Percentiles rank a stretch among this genome's conserved stretches.
Evolutionary conservation across 2,329 filamentous ascomycete species (phyloP).

Genomic region (Penicillium sp.): DNA sequence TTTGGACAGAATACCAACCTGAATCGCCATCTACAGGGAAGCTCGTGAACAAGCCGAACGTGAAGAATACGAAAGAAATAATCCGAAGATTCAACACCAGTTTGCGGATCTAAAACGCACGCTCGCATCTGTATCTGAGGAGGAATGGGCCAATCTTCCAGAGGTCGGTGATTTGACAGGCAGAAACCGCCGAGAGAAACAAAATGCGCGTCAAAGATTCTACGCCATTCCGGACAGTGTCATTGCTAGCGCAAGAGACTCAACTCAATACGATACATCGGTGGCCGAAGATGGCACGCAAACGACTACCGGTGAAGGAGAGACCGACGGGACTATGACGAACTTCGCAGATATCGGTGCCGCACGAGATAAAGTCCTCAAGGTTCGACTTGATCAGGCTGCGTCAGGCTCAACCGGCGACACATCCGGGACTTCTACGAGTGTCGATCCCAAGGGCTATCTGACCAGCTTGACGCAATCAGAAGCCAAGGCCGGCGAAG

Average conservation of each 20-base stretch:
- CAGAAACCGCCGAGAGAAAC: conserved; percentile 80
- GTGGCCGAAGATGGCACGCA: conserved; percentile 72
- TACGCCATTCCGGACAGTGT: conserved; percentile 98
- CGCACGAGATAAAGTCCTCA: conserved; percentile 89
- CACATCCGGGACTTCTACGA: conserved; percentile 76
- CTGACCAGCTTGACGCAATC: conserved; percentile 85
- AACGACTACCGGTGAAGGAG: conserved; percentile 45
- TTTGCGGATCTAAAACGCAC: conserved; percentile 94
- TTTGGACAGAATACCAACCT: conserved; percentile 76
- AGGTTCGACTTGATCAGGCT: conserved; percentile 88
- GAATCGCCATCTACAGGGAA: conserved; percentile 68
- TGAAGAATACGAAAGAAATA: conserved; percentile 94
- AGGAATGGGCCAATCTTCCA: conserved; percentile 93
- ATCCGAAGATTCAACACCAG: conserved; percentile 96
- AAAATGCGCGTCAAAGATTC: conserved; percentile 77
- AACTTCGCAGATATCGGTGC: conserved; percentile 98
- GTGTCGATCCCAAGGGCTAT: conserved; percentile 92
- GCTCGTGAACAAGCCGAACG: conserved; percentile 84
- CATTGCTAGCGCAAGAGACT: conserved; percentile 76
- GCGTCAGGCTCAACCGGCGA: conserved; percentile 68
- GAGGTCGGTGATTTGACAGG: conserved; percentile 96
- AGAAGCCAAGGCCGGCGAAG: conserved; percentile 71
- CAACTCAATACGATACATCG: conserved; percentile 78
- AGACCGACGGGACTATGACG: conserved; percentile 83
- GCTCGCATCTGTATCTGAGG: conserved; percentile 80